These are phyloP conservation scores for Amanita pseudoporphyria DNA, from an alignment of 768 basidiomycete genomes.

Conservation along the genomic window DNA sequence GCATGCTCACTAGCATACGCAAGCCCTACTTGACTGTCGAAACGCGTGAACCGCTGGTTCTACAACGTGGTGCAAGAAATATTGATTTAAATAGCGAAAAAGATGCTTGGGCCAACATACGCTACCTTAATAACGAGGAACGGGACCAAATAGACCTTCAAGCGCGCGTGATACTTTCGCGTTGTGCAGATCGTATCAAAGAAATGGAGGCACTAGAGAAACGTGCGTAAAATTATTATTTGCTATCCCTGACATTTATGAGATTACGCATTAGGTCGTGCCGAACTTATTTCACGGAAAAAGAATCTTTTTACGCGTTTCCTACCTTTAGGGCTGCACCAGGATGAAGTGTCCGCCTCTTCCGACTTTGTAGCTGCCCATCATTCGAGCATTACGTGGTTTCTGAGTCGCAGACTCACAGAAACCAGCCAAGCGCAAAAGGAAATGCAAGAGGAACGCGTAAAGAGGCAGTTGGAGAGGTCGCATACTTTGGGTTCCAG, in stretches of 20 bases:
- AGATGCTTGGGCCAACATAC: slow-evolving; percentile 52
- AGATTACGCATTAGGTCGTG: slow-evolving; percentile 40
- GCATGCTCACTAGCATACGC: slow-evolving; percentile 68
- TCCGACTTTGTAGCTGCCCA: slow-evolving; percentile 83
- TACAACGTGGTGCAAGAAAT: slow-evolving; percentile 40
- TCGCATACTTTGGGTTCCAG: slow-evolving; percentile 74
- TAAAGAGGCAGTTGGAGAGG: slow-evolving; percentile 80
- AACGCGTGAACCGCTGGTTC: slow-evolving; percentile 39
- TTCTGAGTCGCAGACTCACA: slow-evolving; percentile 71
- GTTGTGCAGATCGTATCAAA: slow-evolving; percentile 80
- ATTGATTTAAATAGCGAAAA: slow-evolving; percentile 43
- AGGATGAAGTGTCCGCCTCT: slow-evolving; percentile 41
- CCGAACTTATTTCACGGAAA: slow-evolving; percentile 54
- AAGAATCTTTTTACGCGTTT: slow-evolving; percentile 58
- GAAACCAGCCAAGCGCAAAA: slow-evolving; percentile 72
- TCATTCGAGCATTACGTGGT: slow-evolving; percentile 89
- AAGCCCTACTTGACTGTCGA: slow-evolving; percentile 84
- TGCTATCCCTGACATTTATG: neutral
- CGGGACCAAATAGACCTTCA: slow-evolving; percentile 94
- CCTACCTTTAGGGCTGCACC: slow-evolving; percentile 60
- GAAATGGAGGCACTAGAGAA: slow-evolving; percentile 86
- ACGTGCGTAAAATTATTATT: slow-evolving; percentile 41
- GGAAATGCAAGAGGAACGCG: slow-evolving; percentile 90
- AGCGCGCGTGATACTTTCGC: slow-evolving; percentile 73
- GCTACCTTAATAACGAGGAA: slow-evolving; percentile 78